Evolutionary conservation across 2,329 filamentous ascomycete species (phyloP).

Genomic region (Fusarium papillatum): DNA sequence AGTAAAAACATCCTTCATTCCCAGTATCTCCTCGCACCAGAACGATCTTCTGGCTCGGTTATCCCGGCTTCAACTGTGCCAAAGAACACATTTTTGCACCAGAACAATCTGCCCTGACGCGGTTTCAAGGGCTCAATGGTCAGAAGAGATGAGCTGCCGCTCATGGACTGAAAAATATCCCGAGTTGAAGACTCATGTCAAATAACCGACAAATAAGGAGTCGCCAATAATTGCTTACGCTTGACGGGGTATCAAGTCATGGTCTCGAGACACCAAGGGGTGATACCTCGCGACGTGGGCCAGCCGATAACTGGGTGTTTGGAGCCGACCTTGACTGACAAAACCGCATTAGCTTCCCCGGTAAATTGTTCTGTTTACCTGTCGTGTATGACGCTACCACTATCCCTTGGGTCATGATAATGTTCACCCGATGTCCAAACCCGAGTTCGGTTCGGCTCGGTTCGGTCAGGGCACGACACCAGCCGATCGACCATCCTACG

Average conservation of each 20-base stretch:
- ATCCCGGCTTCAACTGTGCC: too few relatives aligned
- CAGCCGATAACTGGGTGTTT: neutral
- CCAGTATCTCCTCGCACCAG: too few relatives aligned
- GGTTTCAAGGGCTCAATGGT: too few relatives aligned
- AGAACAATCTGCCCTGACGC: too few relatives aligned
- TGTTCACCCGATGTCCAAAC: neutral
- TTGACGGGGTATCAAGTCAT: neutral
- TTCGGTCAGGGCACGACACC: neutral
- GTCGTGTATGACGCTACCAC: neutral
- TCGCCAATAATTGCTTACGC: neutral
- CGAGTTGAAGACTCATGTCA: too few relatives aligned
- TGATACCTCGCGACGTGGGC: neutral
- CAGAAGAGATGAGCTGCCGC: too few relatives aligned
- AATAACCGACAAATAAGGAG: neutral
- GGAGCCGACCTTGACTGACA: neutral
- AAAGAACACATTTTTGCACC: too few relatives aligned
- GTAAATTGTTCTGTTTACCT: neutral
- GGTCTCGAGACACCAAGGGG: neutral
- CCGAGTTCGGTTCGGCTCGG: neutral
- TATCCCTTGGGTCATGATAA: neutral
- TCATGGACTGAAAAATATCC: too few relatives aligned
- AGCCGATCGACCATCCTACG: neutral
- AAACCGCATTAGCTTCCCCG: neutral
- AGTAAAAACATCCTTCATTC: too few relatives aligned
- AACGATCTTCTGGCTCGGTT: too few relatives aligned